Conservation (phyloP, 2,329 filamentous ascomycete species). For the Beauveria rudraprayagi region DNA sequence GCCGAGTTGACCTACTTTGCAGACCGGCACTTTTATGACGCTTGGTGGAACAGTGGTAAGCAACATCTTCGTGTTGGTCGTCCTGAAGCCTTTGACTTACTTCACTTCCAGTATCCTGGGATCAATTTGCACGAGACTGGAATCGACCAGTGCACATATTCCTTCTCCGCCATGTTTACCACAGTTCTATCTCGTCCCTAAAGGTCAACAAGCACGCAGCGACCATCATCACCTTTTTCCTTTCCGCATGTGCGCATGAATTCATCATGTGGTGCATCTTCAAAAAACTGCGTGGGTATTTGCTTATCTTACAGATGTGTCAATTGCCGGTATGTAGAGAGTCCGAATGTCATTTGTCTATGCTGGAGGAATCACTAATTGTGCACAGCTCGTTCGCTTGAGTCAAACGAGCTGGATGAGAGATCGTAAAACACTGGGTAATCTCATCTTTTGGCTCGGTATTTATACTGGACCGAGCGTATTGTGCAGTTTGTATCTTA, state of each 20-base stretch:
- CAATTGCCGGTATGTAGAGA: slow-evolving; percentile 52
- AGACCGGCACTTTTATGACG: slow-evolving; percentile 63
- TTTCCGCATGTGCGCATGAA: slow-evolving; percentile 65
- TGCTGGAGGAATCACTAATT: neutral
- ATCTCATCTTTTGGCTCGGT: slow-evolving; percentile 70
- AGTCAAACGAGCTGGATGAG: slow-evolving; percentile 60
- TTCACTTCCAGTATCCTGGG: slow-evolving; percentile 47
- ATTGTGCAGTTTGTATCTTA: slow-evolving; percentile 52
- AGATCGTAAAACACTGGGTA: slow-evolving; percentile 55
- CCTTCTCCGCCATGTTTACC: slow-evolving; percentile 70
- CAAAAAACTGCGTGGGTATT: slow-evolving; percentile 66
- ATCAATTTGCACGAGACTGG: slow-evolving; percentile 75
- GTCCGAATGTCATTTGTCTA: neutral
- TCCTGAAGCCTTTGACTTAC: neutral
- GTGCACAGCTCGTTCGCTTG: slow-evolving; percentile 48
- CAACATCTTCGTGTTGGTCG: neutral
- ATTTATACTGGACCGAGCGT: slow-evolving; percentile 70
- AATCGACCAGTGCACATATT: slow-evolving; percentile 72
- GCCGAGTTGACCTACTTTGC: slow-evolving; percentile 71
- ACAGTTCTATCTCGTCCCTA: slow-evolving; percentile 66
- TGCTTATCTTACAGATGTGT: slow-evolving; percentile 64
- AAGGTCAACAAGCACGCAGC: slow-evolving; percentile 62
- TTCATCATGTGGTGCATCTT: slow-evolving; percentile 76
- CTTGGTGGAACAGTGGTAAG: slow-evolving; percentile 54
- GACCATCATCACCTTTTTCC: slow-evolving; percentile 67